Conservation (phyloP, 305 asterid genomes). For the Fraxinus paxiana region DNA sequence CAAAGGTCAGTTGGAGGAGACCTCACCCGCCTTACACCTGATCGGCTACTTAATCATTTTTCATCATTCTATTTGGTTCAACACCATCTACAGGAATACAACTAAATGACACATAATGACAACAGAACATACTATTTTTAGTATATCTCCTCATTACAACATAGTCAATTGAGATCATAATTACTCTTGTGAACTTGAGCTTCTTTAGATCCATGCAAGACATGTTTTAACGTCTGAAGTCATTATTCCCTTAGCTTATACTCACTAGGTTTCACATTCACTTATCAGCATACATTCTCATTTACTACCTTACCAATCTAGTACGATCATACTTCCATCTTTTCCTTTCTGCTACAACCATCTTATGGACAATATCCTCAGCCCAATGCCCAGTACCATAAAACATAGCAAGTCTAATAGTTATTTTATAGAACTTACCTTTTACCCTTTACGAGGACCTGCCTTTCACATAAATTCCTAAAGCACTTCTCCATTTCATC, state of each 20-base stretch:
- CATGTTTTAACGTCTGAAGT: not conserved
- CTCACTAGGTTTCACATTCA: not conserved
- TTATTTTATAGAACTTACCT: not conserved
- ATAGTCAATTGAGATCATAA: not conserved
- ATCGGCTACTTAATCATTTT: not conserved
- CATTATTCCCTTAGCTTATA: not conserved
- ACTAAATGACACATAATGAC: not conserved
- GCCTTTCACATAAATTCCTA: not conserved
- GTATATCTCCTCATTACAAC: not conserved
- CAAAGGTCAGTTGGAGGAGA: not conserved
- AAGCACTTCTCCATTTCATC: not conserved
- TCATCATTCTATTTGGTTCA: not conserved
- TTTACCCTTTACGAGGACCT: not conserved
- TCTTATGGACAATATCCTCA: not conserved
- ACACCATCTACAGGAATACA: not conserved
- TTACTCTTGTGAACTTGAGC: not conserved
- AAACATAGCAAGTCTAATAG: not conserved
- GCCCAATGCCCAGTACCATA: not conserved
- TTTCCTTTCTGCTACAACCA: not conserved
- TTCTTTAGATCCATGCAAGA: constrained; percentile 1
- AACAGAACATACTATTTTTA: not conserved
- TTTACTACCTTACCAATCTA: not conserved
- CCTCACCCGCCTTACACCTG: not conserved
- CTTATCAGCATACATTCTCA: not conserved
- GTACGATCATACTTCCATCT: not conserved